Evolutionary conservation across 2,329 filamentous ascomycete genomes (phyloP).

Genomic region (Aspergillus transmontanensis): DNA sequence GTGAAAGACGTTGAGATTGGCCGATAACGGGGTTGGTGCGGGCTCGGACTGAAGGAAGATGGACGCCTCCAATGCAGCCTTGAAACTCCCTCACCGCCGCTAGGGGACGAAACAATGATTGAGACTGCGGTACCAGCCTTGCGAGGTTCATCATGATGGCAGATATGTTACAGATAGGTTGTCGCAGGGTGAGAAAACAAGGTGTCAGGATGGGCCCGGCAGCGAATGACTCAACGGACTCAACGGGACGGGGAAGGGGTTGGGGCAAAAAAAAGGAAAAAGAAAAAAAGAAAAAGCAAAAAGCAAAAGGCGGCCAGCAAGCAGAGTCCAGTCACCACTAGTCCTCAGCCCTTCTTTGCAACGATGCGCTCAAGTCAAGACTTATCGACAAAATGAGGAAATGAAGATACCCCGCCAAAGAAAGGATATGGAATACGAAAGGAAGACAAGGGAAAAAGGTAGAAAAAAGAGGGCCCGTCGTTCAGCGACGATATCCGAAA

Average conservation of each 20-base stretch:
- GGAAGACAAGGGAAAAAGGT: neutral
- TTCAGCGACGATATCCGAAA: constrained; percentile 8
- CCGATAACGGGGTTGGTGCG: neutral
- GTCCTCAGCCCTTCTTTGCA: neutral
- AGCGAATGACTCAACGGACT: constrained; percentile 4
- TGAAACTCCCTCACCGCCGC: constrained; percentile 9
- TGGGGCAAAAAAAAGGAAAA: neutral
- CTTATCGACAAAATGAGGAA: neutral
- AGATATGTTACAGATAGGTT: constrained; percentile 6
- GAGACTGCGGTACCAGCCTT: constrained; percentile 24
- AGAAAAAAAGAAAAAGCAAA: constrained; percentile 9
- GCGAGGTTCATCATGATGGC: constrained; percentile 25
- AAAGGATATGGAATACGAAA: constrained; percentile 5
- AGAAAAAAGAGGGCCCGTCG: constrained; percentile 1
- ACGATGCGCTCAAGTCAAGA: neutral
- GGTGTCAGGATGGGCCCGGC: neutral
- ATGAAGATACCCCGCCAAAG: neutral
- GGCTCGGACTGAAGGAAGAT: constrained; percentile 2
- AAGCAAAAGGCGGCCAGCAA: constrained; percentile 3
- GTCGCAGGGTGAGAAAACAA: constrained; percentile 9
- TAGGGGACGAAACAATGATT: constrained; percentile 17
- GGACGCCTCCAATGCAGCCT: constrained; percentile 7
- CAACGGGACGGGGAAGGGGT: neutral
- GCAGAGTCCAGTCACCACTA: neutral
- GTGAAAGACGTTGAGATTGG: constrained; percentile 16